A percentile compares a stretch with the other conserved stretches of the same genome.
Evolutionary conservation across 2,329 filamentous ascomycete genomes (phyloP).

Genomic region (Fusarium graminum): DNA sequence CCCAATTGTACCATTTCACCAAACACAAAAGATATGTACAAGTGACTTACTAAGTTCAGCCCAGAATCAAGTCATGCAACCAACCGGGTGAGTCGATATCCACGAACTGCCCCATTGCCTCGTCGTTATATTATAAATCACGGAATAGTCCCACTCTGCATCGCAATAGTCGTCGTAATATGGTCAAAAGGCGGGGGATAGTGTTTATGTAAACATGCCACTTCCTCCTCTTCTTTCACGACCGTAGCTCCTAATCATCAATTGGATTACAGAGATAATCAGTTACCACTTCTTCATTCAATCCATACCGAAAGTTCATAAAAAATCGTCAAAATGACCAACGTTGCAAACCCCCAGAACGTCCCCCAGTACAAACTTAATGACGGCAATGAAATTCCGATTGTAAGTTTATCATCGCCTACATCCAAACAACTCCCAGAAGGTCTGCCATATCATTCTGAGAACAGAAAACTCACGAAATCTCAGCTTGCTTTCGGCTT

Average conservation of each 20-base stretch:
- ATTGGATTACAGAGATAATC: background rate
- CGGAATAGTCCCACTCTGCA: slow-evolving; percentile 35
- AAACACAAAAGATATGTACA: background rate
- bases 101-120: slow-evolving; percentile 6
- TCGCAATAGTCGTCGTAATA: slow-evolving; percentile 23
- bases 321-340: slow-evolving; percentile 28
- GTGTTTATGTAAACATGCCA: slow-evolving; percentile 16
- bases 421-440: background rate
- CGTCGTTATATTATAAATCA: slow-evolving; percentile 25
- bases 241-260: slow-evolving; percentile 9
- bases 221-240: slow-evolving; percentile 1
- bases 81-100: background rate
- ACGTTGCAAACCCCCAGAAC: slow-evolving; percentile 35
- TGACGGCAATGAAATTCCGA: slow-evolving; percentile 79
- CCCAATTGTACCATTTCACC: background rate
- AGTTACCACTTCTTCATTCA: background rate
- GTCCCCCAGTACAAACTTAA: slow-evolving; percentile 76
- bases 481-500: slow-evolving; percentile 76
- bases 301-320: background rate
- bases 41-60: background rate
- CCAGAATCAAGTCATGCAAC: background rate
- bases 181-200: slow-evolving; percentile 10
- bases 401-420: slow-evolving; percentile 61
- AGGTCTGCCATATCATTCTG: background rate
- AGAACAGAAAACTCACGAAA: slow-evolving; percentile 7